A percentile compares a stretch with the other conserved stretches of the same genome.
These are phyloP conservation scores for Ganoderma leucocontextum DNA, from an alignment of 1,284 basidiomycete genomes.

Conservation along the genomic window DNA sequence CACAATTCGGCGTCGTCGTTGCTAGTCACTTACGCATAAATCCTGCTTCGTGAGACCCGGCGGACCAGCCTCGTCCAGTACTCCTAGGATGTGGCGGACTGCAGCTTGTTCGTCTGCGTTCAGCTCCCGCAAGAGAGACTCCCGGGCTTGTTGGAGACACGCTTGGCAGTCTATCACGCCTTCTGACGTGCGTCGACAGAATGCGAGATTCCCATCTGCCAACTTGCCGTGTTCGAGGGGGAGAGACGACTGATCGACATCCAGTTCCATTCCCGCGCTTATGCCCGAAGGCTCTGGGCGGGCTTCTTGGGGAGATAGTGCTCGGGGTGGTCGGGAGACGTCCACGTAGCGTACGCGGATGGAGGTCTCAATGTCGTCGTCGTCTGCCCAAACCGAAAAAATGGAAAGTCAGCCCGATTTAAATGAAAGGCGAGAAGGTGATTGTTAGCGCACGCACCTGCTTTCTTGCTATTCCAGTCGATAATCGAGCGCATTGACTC, in stretches of 20 bases:
- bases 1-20: neutral
- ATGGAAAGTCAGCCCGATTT: constrained; percentile 3
- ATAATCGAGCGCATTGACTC: constrained; percentile 59
- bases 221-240: constrained; percentile 54
- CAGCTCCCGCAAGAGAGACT: constrained; percentile 46
- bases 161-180: constrained; percentile 64
- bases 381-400: constrained; percentile 59
- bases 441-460: constrained; percentile 55
- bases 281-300: constrained; percentile 18
- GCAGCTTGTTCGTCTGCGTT: constrained; percentile 45
- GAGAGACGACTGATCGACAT: constrained; percentile 11
- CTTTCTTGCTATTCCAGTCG: constrained; percentile 88
- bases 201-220: constrained; percentile 53
- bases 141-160: constrained; percentile 60
- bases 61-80: constrained; percentile 50
- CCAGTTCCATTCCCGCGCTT: constrained; percentile 10
- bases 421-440: neutral
- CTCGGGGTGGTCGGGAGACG: constrained; percentile 18
- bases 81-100: constrained; percentile 50
- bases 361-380: constrained; percentile 78
- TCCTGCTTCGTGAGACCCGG: constrained; percentile 57
- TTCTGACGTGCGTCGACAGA: constrained; percentile 54
- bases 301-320: constrained; percentile 19
- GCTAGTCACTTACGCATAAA: constrained; percentile 51
- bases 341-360: constrained; percentile 58